A percentile compares a stretch with the other conserved stretches of the same genome.
These are phyloP conservation scores for Penicillium soppii DNA, from an alignment of 495 filamentous ascomycete species.

Conservation along the genomic window DNA sequence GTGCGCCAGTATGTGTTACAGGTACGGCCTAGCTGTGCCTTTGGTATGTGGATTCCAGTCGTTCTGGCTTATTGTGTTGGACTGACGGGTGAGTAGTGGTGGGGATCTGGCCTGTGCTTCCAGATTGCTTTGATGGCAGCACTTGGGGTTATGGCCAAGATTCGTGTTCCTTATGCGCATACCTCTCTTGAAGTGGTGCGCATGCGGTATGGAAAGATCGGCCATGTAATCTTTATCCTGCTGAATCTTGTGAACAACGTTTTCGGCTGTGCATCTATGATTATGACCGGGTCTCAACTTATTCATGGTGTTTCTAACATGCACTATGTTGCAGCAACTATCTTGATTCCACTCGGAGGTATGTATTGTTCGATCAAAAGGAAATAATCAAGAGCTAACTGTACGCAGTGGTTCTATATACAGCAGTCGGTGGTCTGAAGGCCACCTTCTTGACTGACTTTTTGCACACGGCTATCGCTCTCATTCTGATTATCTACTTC, in stretches of 20 bases:
- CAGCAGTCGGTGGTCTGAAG: slow-evolving; percentile 40
- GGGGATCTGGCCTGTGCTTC: slow-evolving; percentile 39
- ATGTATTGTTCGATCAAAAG: neutral
- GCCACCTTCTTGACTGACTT: slow-evolving; percentile 43
- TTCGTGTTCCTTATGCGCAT: slow-evolving; percentile 54
- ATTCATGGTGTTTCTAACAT: slow-evolving; percentile 41
- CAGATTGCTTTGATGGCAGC: slow-evolving; percentile 42
- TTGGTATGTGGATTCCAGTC: slow-evolving; percentile 21
- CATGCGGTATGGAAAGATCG: slow-evolving; percentile 51
- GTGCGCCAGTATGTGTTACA: slow-evolving; percentile 39
- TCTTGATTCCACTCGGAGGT: slow-evolving; percentile 48
- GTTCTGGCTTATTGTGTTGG: neutral
- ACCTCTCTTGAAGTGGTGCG: slow-evolving; percentile 56
- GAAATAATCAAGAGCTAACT: neutral
- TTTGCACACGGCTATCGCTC: slow-evolving; percentile 36
- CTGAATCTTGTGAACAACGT: slow-evolving; percentile 55
- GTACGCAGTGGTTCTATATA: slow-evolving; percentile 35
- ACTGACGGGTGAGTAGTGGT: slow-evolving; percentile 31
- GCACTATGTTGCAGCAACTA: slow-evolving; percentile 41
- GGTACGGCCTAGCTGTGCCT: slow-evolving; percentile 36
- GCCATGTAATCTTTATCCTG: slow-evolving; percentile 50
- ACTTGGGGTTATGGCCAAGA: slow-evolving; percentile 40
- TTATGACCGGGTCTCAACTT: slow-evolving; percentile 35
- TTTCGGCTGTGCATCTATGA: slow-evolving; percentile 45
- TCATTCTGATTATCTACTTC: slow-evolving; percentile 43